phyloP scores from a whole-genome alignment of 1,284 basidiomycete genomes.

The Coniferiporia sulphurascens region DNA sequence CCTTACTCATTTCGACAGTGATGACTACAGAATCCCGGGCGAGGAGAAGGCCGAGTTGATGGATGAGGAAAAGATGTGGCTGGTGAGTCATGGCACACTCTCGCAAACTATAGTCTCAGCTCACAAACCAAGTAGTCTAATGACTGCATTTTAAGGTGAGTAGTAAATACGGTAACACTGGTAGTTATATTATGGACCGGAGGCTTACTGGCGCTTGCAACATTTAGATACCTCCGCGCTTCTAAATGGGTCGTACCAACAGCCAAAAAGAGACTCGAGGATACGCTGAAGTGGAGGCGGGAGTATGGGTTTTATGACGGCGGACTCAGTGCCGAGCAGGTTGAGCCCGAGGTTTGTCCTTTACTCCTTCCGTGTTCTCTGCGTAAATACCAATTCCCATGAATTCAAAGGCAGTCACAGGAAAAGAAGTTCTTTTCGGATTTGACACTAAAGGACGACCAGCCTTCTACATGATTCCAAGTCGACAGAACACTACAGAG shows the following conservation, averaged over 20 bases:
- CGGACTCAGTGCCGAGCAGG: conserved; percentile 45
- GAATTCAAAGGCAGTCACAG: conserved; percentile 53
- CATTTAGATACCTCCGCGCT: conserved; percentile 58
- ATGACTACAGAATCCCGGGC: conserved; percentile 43
- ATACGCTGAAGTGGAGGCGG: conserved; percentile 68
- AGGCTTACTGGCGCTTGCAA: not conserved
- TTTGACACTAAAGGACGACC: conserved; percentile 69
- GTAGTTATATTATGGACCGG: not conserved
- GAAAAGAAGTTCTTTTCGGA: conserved; percentile 71
- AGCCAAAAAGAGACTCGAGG: conserved; percentile 60
- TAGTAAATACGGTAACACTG: not conserved
- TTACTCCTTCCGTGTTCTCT: conserved; percentile 18
- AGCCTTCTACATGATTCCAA: conserved; percentile 75
- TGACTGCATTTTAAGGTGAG: conserved; percentile 63
- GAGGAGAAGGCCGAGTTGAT: conserved; percentile 42
- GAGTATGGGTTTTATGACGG: conserved; percentile 63
- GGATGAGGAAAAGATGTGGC: conserved; percentile 72
- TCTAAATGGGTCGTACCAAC: conserved; percentile 57
- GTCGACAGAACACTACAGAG: conserved; percentile 80
- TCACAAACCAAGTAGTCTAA: conserved; percentile 37
- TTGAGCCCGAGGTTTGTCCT: conserved; percentile 61
- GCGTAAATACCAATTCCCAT: conserved; percentile 10
- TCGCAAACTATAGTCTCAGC: no score
- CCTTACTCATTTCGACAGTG: conserved; percentile 50
- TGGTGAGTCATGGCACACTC: conserved; percentile 37